Base-by-base conservation (phyloP, 202 grass and related monocot species). In the Carex sylvatica region DNA sequence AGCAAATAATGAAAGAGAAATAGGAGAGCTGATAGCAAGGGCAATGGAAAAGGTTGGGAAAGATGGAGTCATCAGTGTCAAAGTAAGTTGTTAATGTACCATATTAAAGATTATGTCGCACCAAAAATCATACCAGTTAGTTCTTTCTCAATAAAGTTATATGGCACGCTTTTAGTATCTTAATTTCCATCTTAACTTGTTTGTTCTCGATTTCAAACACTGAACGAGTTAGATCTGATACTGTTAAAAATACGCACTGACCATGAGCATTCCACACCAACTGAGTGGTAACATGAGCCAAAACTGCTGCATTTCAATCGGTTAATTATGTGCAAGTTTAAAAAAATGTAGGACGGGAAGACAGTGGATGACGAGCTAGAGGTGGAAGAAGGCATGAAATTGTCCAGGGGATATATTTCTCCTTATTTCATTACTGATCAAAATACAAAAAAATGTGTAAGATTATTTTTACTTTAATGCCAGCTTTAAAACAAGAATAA, bases 381-480 rank as follows among this genome's bases (percentile, higher is more conserved):
- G 83, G 88, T 87, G 35, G 92, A 93, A 70, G 92, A 98, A 81
- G 95, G 92, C 81, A 95, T 98, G 95, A 98, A 98, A 83, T 81
- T 98, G 28, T 86, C 90, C 26, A 94, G 95, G 82, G 95, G 95
- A 58, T 98, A 91, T 84, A 98, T 98, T 84, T 98, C 95, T 80
- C 95, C 92, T 86, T 93, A 98, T 83, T 98, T 98, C 78, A 84
- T 98, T 54, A 95, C 90, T 66, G 92, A 98, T 88, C 84, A 83
- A 54, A 98, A 93, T 76, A 95, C 92, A 68, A 91, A 98, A 87
- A 98, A 94, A 91, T 98, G 95, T 87, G 95, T 98, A 88, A 90
- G 95, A 87, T 49, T 59, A 1, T 70, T 30, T 75, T 51, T 66
- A 4, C 58, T 85, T 54, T 31, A 28, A 56, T 76, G 23, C 51